phyloP scores from a whole-genome alignment of 768 basidiomycete species.

The Mycena chlorophos region DNA sequence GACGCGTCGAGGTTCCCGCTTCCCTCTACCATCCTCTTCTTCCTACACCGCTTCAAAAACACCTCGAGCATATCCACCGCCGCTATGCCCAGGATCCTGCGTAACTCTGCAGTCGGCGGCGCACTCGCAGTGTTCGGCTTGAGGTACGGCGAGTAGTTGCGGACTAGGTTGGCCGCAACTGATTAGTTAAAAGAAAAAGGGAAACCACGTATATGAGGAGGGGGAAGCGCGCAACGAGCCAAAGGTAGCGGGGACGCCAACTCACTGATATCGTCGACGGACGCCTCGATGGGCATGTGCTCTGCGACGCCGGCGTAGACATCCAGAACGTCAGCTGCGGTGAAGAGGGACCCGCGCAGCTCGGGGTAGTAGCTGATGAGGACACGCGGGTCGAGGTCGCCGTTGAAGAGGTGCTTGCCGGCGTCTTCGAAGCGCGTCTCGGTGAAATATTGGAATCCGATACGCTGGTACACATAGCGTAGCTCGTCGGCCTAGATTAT shows the following conservation, averaged over 20 bases:
- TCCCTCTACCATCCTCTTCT: slow-evolving; percentile 37
- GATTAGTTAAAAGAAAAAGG: slow-evolving; percentile 54
- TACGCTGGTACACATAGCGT: slow-evolving; percentile 75
- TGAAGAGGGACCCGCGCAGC: slow-evolving; percentile 66
- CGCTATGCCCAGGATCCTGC: slow-evolving; percentile 58
- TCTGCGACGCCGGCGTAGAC: slow-evolving; percentile 76
- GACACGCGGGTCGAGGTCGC: slow-evolving; percentile 81
- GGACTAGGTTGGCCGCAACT: slow-evolving; percentile 89
- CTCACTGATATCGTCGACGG: slow-evolving; percentile 87
- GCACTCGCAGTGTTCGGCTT: slow-evolving; percentile 65
- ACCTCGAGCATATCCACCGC: slow-evolving; percentile 76
- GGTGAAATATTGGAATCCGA: slow-evolving; percentile 76
- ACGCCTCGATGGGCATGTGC: slow-evolving; percentile 65
- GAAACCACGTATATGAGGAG: slow-evolving; percentile 22
- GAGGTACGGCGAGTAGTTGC: slow-evolving; percentile 89
- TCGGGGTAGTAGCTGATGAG: slow-evolving; percentile 79
- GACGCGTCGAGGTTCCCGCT: slow-evolving; percentile 22
- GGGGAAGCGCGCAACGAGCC: slow-evolving; percentile 25
- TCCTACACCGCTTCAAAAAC: slow-evolving; percentile 64
- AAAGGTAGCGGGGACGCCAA: slow-evolving; percentile 29
- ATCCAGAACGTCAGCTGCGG: slow-evolving; percentile 54
- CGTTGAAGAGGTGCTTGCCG: slow-evolving; percentile 72
- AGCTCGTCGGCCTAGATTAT: slow-evolving; percentile 60
- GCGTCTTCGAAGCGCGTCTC: slow-evolving; percentile 87
- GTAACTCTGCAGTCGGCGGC: slow-evolving; percentile 69